Base-by-base conservation (phyloP, 2,329 filamentous ascomycete species). In the Penicillium paneum region DNA sequence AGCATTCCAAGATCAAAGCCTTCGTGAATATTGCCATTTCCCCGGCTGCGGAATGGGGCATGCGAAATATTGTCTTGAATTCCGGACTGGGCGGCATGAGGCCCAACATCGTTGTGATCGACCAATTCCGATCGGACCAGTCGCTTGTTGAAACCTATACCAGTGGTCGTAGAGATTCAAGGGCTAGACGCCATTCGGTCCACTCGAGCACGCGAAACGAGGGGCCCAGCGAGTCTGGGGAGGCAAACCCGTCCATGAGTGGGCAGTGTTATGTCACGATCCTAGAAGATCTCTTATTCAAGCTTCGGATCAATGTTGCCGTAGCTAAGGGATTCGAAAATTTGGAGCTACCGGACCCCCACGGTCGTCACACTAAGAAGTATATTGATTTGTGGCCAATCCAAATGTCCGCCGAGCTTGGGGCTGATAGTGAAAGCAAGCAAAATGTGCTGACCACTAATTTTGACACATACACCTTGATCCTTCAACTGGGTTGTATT, bases 311-410 rank as follows among this genome's bases (percentile, higher is more conserved):
- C 54, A 96, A 96, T 64, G 89, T 95, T 26, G 91, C 90, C 1
- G 81, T 96, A 36, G 91, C 88, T 0, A 90, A 89, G 67, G 90
- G 90, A 0, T 96, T 95, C 60, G 84, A 90, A 49, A 75, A 83
- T 1, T 76, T 96, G 1, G 88, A 94, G 65, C 82, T 90, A 0
- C 91, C 91, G 0, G 79, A 82, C 19, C 71, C 78, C 0, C 78
- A 84, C 36, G 80, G 79, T 4, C 66, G 70, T 17, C 83, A 86
- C 49, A 78, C 76, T 4, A 93, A 93, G 67, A 89, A 85, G 65
- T 93, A 87, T 65, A 90, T 96, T 57, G 91, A 96, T 66, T 76
- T 96, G 5, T 96, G 91, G 91, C 91, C 91, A 0, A 94, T 96
- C 49, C 91, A 96, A 62, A 96, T 96, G 90, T 93, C 90, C 6